phyloP scores from a whole-genome alignment of 73 alveolate genomes.

The Uronychia binucleata region DNA sequence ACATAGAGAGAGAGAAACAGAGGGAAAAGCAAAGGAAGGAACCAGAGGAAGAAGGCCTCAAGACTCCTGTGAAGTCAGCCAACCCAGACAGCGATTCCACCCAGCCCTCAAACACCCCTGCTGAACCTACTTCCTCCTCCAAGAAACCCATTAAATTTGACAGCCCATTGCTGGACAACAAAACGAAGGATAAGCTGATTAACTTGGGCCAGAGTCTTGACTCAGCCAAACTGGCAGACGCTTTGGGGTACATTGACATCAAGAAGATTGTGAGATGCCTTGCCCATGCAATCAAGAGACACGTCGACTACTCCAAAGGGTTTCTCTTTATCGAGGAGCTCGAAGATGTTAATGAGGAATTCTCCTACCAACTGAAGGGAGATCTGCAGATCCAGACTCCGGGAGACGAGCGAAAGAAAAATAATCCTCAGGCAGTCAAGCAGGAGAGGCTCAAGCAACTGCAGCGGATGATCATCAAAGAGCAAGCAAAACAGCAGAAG shows the following conservation, averaged over 20 bases:
- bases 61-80: neutral
- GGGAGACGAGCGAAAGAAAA: constrained; percentile 30
- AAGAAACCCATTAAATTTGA: neutral
- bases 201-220: constrained; percentile 56
- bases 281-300: constrained; percentile 57
- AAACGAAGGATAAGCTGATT: constrained; percentile 39
- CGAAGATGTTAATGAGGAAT: constrained; percentile 24
- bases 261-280: constrained; percentile 48
- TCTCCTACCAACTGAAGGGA: constrained; percentile 41
- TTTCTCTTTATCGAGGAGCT: constrained; percentile 44
- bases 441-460: constrained; percentile 10
- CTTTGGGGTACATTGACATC: constrained; percentile 56
- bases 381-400: constrained; percentile 36
- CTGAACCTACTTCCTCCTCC: neutral
- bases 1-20: neutral
- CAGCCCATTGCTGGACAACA: constrained; percentile 27
- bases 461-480: constrained; percentile 16
- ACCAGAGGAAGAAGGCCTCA: neutral
- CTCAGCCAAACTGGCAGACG: constrained; percentile 55
- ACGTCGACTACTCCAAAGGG: constrained; percentile 58
- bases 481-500: constrained; percentile 18
- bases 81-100: neutral
- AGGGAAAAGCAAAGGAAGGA: neutral
- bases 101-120: neutral
- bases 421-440: constrained; percentile 8